phyloP scores from a whole-genome alignment of 345 rosid genomes.

The Hibiscus tridactylites region DNA sequence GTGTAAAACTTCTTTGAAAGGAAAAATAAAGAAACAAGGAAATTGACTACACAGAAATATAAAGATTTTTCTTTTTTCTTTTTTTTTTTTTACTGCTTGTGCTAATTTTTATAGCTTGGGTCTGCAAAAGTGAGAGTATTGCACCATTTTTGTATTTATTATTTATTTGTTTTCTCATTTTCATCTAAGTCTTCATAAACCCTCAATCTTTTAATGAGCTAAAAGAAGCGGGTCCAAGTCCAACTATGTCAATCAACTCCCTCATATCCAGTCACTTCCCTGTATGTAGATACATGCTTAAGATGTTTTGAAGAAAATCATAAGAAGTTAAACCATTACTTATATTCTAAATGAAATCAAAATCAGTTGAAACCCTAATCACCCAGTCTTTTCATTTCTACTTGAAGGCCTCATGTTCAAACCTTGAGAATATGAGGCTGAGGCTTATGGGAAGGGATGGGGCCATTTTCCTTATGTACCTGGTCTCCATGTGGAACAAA shows the following conservation, averaged over 20 bases:
- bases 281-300: background rate
- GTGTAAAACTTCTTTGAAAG: background rate
- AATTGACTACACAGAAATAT: background rate
- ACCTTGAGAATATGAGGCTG: background rate
- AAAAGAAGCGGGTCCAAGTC: background rate
- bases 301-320: background rate
- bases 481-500: background rate
- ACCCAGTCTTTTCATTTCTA: background rate
- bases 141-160: background rate
- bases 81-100: background rate
- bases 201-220: background rate
- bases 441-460: background rate
- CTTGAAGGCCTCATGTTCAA: background rate
- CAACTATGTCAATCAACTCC: background rate
- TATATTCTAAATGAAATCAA: background rate
- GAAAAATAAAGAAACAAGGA: background rate
- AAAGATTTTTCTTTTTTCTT: background rate
- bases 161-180: background rate
- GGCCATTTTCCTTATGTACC: background rate
- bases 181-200: background rate
- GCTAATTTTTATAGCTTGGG: background rate
- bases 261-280: background rate
- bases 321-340: background rate
- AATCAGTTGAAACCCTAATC: background rate
- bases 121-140: background rate